These are phyloP conservation scores for Eleusine indica DNA, from an alignment of 176 grass and related monocot species.

Conservation along the genomic window DNA sequence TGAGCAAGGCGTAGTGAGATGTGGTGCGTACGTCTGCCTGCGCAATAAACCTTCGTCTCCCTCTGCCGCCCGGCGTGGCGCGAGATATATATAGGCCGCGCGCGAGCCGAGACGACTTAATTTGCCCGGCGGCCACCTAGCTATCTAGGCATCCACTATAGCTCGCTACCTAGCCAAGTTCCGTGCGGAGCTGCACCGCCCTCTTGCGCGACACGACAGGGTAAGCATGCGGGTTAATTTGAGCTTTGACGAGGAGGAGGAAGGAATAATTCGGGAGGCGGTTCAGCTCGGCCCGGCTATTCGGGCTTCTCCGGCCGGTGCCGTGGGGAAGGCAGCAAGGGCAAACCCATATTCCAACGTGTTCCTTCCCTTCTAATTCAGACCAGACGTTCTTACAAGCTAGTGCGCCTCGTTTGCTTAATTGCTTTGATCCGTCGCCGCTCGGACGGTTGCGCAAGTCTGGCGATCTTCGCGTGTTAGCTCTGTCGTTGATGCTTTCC, in stretches of 20 bases:
- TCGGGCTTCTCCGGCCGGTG: background rate
- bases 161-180: slow-evolving; percentile 19
- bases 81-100: slow-evolving; percentile 26
- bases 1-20: background rate
- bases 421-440: background rate
- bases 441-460: slow-evolving; percentile 17
- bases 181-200: slow-evolving; percentile 42
- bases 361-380: slow-evolving; percentile 22
- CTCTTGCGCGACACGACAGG: slow-evolving; percentile 9
- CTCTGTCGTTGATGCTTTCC: slow-evolving; percentile 6
- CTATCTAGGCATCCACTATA: background rate
- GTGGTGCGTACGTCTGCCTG: background rate
- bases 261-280: slow-evolving; percentile 43
- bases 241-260: slow-evolving; percentile 34
- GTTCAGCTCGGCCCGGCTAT: too few species aligned
- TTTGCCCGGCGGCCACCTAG: slow-evolving; percentile 29
- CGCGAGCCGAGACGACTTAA: background rate
- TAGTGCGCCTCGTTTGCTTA: background rate
- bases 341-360: slow-evolving; percentile 30
- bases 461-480: background rate
- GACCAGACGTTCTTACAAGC: background rate
- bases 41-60: background rate
- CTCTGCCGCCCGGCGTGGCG: slow-evolving; percentile 7
- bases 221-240: background rate
- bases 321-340: slow-evolving; percentile 4